phyloP scores from a whole-genome alignment of 2,329 filamentous ascomycete species.

The Aspergillus brunneoviolaceus region DNA sequence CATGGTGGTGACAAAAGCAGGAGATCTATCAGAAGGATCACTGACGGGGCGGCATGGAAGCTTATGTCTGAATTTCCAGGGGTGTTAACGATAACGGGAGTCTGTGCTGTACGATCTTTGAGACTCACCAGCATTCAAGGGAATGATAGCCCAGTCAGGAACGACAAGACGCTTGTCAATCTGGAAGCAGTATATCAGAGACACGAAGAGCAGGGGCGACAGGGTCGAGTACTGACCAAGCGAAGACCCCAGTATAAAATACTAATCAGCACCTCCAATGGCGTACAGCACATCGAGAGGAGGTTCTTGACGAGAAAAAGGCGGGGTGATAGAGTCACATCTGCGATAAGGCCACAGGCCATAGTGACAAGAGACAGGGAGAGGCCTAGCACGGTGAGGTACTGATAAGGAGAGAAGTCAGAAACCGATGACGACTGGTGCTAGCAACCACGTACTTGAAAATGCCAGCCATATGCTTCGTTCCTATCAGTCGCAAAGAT shows the following conservation, averaged over 20 bases:
- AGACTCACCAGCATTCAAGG: conserved; percentile 37
- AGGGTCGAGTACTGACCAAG: conserved; percentile 37
- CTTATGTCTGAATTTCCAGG: conserved; percentile 38
- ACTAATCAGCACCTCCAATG: conserved; percentile 60
- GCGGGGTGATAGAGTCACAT: conserved; percentile 52
- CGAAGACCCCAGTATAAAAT: conserved; percentile 62
- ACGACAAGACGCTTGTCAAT: conserved; percentile 51
- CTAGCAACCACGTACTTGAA: conserved; percentile 34
- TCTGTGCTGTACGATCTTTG: conserved; percentile 8
- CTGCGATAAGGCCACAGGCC: conserved; percentile 53
- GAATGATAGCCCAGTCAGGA: conserved; percentile 43
- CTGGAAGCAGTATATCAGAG: conserved; percentile 20
- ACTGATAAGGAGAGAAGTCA: conserved; percentile 37
- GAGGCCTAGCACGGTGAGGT: conserved; percentile 63
- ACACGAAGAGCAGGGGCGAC: conserved; percentile 5
- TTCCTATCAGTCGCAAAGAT: conserved; percentile 41
- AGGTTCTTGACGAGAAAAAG: conserved; percentile 60
- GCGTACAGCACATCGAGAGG: conserved; percentile 57
- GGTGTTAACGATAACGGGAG: conserved; percentile 20
- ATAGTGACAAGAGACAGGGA: conserved; percentile 57
- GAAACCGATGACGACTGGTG: background rate
- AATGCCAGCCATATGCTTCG: conserved; percentile 63
- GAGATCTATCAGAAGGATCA: conserved; percentile 56
- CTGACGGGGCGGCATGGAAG: conserved; percentile 54
- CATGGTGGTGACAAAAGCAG: conserved; percentile 61